Conservation (phyloP, 257 asterid species). For the Thymus quinquecostatus region DNA sequence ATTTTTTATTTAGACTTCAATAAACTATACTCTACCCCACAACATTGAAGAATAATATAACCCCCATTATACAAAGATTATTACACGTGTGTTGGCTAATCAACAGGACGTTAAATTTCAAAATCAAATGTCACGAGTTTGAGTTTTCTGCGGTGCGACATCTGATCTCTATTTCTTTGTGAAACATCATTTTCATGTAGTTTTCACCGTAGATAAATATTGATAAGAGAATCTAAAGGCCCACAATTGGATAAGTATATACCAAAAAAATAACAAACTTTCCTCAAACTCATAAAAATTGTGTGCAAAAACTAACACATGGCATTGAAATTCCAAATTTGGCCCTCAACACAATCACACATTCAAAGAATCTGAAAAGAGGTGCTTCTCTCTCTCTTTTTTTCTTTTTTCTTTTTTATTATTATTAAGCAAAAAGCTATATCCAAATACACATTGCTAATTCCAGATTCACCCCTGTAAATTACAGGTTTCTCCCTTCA, state of each 20-base stretch:
- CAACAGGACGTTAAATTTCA: too few relatives aligned
- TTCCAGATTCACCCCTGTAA: conserved; percentile 49
- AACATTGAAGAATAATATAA: not conserved
- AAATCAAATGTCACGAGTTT: too few relatives aligned
- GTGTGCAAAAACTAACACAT: not conserved
- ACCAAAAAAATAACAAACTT: conserved; percentile 13
- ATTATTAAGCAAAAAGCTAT: conserved; percentile 37
- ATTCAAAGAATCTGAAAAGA: conserved; percentile 27
- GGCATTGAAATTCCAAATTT: conserved; percentile 2
- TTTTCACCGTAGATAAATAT: not conserved
- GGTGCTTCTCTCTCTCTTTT: not conserved
- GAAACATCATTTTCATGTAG: conserved; percentile 3
- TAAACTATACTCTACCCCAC: not conserved
- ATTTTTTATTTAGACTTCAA: not conserved
- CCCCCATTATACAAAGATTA: too few relatives aligned
- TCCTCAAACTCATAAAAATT: conserved; percentile 10
- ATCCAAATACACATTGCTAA: conserved; percentile 47
- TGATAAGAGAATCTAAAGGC: not conserved
- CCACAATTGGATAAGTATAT: not conserved
- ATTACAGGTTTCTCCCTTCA: conserved; percentile 31
- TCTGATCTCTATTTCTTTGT: not conserved
- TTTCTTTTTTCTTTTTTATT: not conserved
- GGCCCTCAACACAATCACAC: not conserved
- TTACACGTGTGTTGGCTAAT: too few relatives aligned
- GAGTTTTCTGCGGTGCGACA: too few relatives aligned